Evolutionary conservation across 2,329 filamentous ascomycete species (phyloP), one percentile per base, ranked within the genome.

Genomic region (Penicillium sp.): DNA sequence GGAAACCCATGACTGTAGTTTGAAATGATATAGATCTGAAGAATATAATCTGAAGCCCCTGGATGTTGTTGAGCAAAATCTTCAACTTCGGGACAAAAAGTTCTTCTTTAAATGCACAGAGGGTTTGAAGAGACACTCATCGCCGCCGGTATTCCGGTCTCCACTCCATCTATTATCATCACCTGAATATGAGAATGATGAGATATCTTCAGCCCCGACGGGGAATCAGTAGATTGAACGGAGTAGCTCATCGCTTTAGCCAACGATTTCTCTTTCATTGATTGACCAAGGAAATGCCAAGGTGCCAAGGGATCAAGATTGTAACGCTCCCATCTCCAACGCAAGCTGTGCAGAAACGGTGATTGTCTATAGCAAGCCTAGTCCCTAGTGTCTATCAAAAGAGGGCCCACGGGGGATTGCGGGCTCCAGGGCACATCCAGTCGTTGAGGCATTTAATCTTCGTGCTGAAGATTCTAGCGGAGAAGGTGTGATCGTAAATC

Each of bases 131-230:
- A 51, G 42, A 50, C 4, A 4, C 11, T 16, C 48, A 51, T 55
- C 53, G 44, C 53, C 53, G 53, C 43, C 53, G 53, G 53, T 45
- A 18, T 44, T 55, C 53, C 53, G 53, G 31, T 10, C 24, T 48
- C 39, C 18, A 45, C n/a, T 45, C 14, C 48, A 47, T 51, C 32
- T 22, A 55, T 48, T 16, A 38, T 51, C 53, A 48, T 3, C 22
- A n/a, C 38, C 31, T 55, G 29, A 22, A 36, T 36, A 55, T 48
- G 32, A 32, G 53, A 44, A 22, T 47, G 42, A 55, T 48, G 32
- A 24, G 53, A 44, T 10, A 29, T 32, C 18, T n/a, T n/a, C 22
- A 16, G 27, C 48, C 29, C 27, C 24, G 31, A 55, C 48, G 48
- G 44, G 40, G 39, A 40, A 55, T 44, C 14, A 48, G 32, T 48